Conservation (phyloP, 2,329 filamentous ascomycete species). For the Fusarium aywerte region DNA sequence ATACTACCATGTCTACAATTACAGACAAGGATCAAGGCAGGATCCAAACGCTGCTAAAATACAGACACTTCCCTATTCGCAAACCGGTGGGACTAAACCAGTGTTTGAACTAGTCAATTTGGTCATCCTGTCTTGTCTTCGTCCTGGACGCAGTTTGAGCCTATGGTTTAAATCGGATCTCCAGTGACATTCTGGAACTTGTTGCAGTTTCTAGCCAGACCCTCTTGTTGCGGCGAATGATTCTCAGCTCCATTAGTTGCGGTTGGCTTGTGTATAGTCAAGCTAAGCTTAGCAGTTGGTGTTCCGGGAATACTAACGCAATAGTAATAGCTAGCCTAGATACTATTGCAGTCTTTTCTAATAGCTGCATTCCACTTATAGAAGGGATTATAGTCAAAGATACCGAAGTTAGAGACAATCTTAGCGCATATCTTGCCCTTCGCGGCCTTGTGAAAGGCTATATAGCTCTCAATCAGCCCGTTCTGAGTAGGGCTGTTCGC, state of each 20-base stretch:
- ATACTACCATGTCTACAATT: too few relatives aligned
- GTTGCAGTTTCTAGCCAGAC: slow-evolving; percentile 8
- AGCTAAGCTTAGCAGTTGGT: fast-evolving
- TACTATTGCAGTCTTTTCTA: not conserved
- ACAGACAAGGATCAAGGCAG: too few relatives aligned
- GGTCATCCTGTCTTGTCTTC: too few relatives aligned
- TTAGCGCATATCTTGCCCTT: slow-evolving; percentile 18
- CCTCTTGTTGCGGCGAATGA: slow-evolving; percentile 1
- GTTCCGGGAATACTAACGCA: slow-evolving; percentile 7
- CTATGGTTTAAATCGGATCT: too few relatives aligned
- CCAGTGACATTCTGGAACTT: slow-evolving; percentile 5
- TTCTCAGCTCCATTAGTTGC: not conserved
- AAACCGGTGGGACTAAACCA: too few relatives aligned
- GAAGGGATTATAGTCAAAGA: slow-evolving; percentile 8
- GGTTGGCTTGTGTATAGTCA: fast-evolving
- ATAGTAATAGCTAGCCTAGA: slow-evolving; percentile 6
- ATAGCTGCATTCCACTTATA: not conserved
- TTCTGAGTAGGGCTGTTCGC: not conserved
- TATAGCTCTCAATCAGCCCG: not conserved
- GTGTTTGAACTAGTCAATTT: too few relatives aligned
- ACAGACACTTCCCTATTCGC: too few relatives aligned
- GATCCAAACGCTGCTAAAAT: too few relatives aligned
- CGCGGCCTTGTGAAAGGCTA: slow-evolving; percentile 14
- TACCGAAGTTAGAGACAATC: not conserved
- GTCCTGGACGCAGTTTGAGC: too few relatives aligned